phyloP scores from a whole-genome alignment of 352 stramenopile species.

The Globisporangium nodosum region DNA sequence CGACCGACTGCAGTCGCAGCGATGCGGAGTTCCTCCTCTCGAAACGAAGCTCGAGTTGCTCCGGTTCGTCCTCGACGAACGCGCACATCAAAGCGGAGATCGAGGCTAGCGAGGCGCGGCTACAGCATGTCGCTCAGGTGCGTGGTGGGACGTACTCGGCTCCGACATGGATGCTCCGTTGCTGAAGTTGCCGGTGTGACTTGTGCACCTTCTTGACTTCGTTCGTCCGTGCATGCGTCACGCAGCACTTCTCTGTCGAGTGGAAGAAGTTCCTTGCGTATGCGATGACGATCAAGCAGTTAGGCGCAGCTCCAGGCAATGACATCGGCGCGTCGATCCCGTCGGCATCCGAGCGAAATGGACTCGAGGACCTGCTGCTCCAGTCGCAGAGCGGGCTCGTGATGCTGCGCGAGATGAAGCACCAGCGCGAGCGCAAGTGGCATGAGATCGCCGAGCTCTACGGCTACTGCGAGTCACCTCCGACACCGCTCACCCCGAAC shows the following conservation, averaged over 20 bases:
- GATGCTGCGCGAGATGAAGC: slow-evolving; percentile 41
- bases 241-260: slow-evolving; percentile 48
- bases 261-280: slow-evolving; percentile 54
- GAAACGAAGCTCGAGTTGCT: not conserved
- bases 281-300: slow-evolving; percentile 41
- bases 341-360: slow-evolving; percentile 4
- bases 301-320: slow-evolving; percentile 1
- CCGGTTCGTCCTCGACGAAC: slow-evolving; percentile 2
- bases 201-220: not conserved
- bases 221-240: not conserved
- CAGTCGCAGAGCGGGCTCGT: slow-evolving; percentile 44
- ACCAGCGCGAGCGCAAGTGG: slow-evolving; percentile 31
- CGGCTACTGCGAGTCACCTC: slow-evolving; percentile 9
- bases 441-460: slow-evolving; percentile 22
- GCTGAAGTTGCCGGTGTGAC: not conserved
- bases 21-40: not conserved
- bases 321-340: not conserved
- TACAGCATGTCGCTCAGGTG: slow-evolving; percentile 37
- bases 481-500: not conserved
- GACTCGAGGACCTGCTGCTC: slow-evolving; percentile 41
- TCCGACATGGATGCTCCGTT: not conserved
- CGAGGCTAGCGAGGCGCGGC: slow-evolving; percentile 22
- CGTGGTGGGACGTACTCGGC: not conserved
- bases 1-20: not conserved
- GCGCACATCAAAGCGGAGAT: slow-evolving; percentile 23